Conservation (phyloP, 2,329 filamentous ascomycete genomes). For the Ophiocordyceps robertsii region DNA sequence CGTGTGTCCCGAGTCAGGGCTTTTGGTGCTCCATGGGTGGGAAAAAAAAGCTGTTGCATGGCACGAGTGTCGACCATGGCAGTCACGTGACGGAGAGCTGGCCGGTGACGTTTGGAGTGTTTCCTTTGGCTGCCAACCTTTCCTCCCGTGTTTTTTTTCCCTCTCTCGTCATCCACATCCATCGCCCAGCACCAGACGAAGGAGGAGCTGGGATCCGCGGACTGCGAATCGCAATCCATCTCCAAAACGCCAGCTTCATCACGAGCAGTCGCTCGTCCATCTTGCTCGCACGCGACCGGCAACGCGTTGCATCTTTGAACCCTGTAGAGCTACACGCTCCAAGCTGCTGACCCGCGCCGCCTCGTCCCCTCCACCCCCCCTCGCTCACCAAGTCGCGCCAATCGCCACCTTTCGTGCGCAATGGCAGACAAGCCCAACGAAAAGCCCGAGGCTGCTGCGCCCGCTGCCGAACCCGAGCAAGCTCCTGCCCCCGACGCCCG, state of each 20-base stretch:
- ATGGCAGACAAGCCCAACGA: slow-evolving; percentile 26
- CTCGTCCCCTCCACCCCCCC: neutral
- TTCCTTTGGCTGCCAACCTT: slow-evolving; percentile 17
- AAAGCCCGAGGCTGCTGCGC: slow-evolving; percentile 20
- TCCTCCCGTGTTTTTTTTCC: slow-evolving; percentile 18
- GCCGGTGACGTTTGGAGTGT: slow-evolving; percentile 21
- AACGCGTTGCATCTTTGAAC: slow-evolving; percentile 12
- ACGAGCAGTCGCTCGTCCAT: slow-evolving; percentile 12
- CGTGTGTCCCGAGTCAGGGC: neutral
- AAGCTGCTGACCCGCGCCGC: slow-evolving; percentile 5
- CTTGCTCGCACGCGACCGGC: slow-evolving; percentile 9
- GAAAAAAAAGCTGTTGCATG: neutral
- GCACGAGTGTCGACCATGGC: neutral
- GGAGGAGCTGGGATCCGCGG: slow-evolving; percentile 16
- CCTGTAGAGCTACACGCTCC: neutral
- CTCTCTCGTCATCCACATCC: slow-evolving; percentile 17
- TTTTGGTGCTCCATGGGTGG: neutral
- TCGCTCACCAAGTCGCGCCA: slow-evolving; percentile 4
- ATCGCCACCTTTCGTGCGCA: slow-evolving; percentile 10
- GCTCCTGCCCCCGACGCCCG: slow-evolving; percentile 11
- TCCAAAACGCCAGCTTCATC: slow-evolving; percentile 13
- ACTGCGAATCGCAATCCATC: slow-evolving; percentile 17
- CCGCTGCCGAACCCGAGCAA: slow-evolving; percentile 17
- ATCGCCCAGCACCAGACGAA: slow-evolving; percentile 17
- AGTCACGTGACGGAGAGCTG: slow-evolving; percentile 17